Conservation (phyloP, 2,329 filamentous ascomycete genomes). For the Sporothrix brunneoviolacea region DNA sequence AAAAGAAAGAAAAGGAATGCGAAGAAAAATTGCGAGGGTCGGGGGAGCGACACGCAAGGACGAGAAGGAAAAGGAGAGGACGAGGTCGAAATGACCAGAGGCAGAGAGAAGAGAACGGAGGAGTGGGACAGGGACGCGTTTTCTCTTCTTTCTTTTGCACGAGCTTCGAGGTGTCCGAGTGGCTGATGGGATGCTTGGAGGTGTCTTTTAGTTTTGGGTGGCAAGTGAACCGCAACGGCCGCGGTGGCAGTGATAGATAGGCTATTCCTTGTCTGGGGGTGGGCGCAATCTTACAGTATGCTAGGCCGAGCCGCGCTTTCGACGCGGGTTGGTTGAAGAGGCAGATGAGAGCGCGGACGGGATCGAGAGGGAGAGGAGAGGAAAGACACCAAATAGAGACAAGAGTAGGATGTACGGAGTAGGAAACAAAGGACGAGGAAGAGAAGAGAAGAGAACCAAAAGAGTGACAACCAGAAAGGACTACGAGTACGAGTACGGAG, state of each 20-base stretch:
- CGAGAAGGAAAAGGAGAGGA: not conserved
- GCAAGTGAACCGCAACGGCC: not conserved
- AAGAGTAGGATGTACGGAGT: not conserved
- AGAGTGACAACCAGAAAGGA: not conserved
- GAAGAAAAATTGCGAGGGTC: not conserved
- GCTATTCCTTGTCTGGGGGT: not conserved
- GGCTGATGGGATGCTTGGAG: not conserved
- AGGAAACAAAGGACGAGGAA: not conserved
- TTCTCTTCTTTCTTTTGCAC: not conserved
- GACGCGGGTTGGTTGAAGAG: constrained; percentile 6
- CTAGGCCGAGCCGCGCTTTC: constrained; percentile 8
- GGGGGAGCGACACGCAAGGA: not conserved
- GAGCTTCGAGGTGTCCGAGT: not conserved
- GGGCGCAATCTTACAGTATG: not conserved
- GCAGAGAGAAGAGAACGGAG: not conserved
- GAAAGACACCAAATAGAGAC: not conserved
- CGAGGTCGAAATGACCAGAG: not conserved
- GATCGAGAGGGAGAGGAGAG: not conserved
- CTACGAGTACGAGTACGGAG: not conserved
- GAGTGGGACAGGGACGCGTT: not conserved
- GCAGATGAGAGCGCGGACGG: constrained; percentile 1
- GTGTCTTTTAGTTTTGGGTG: not conserved
- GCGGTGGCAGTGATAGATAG: too few relatives aligned
- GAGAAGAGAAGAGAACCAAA: not conserved
- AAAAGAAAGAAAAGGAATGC: not conserved